Base-by-base conservation (phyloP, 331 rosid species). In the Quercus phellos region DNA sequence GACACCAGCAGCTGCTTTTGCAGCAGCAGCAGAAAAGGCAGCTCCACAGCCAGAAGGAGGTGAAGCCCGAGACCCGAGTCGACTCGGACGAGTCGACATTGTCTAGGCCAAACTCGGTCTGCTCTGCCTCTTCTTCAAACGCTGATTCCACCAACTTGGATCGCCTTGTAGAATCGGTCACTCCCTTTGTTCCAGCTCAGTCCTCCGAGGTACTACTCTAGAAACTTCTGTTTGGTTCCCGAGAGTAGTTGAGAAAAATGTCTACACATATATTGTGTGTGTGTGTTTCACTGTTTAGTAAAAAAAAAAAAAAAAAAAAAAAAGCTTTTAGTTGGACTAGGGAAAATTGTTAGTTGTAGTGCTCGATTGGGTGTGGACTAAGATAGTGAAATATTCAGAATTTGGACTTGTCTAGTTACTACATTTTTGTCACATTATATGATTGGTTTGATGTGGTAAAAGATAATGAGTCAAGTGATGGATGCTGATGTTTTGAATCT, bases 101-200 rank as follows among this genome's bases (percentile, higher is more conserved):
- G 76, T 64, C 76, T 16, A 53, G 51, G 68, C 64, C 84, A 60
- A 76, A 63, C 82, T 82, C 84, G 14, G 80, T 56, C 26, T 73
- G 64, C 55, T 85, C 86, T 4, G 69, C 82, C 74, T 85, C 86
- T 70, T 61, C 86, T 0, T 67, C 55, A 43, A 70, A 67, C 17
- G 55, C 76, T 59, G 35, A 61, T 46, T 54, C 56, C 6, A 80
- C 74, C 59, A 85, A 85, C 60, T 53, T 87, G 77, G 80, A 85
- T 72, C 75, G 77, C 32, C 73, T 87, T 5, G 73, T 88, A 75
- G 84, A 76, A 11, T 67, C 89, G 10, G 51, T 88, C 22, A 74
- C 85, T 13, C 91, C 91, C 1, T 13, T 5, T 2, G 85, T 83
- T 27, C 74, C 58, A 16, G 74, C 69, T 66, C 83, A 42, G 74